phyloP scores from a whole-genome alignment of 2,329 filamentous ascomycete genomes.

The Ophiostoma quercus region DNA sequence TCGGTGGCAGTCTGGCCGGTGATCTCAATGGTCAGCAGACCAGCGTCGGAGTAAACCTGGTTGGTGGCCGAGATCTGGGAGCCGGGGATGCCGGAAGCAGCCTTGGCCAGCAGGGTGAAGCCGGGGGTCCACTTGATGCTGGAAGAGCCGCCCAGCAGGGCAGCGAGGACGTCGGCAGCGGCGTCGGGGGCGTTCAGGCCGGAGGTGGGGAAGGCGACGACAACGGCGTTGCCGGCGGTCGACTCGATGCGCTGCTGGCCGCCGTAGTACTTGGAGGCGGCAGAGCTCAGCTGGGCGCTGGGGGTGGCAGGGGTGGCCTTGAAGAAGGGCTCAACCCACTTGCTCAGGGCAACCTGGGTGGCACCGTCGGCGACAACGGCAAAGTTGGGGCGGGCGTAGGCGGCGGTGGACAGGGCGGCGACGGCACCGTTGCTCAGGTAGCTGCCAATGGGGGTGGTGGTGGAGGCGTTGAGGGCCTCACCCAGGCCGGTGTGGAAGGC shows the following conservation, averaged over 20 bases:
- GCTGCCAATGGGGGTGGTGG: conserved; percentile 65
- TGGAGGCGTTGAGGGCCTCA: conserved; percentile 65
- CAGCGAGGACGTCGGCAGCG: conserved; percentile 78
- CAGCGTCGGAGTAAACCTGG: conserved; percentile 86
- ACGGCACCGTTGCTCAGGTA: conserved; percentile 76
- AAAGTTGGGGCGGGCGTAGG: conserved; percentile 85
- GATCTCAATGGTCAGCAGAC: conserved; percentile 79
- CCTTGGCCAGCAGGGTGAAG: conserved; percentile 85
- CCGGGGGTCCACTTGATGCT: conserved; percentile 94
- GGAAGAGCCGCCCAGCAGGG: conserved; percentile 83
- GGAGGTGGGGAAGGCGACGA: conserved; percentile 89
- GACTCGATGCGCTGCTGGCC: conserved; percentile 88
- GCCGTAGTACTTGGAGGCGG: conserved; percentile 81
- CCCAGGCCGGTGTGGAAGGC: conserved; percentile 95
- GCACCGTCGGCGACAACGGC: conserved; percentile 88
- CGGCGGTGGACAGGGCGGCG: conserved; percentile 67
- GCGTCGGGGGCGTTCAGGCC: conserved; percentile 79
- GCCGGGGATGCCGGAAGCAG: conserved; percentile 58
- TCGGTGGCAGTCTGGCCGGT: conserved; percentile 62
- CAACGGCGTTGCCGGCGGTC: conserved; percentile 70
- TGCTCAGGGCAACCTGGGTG: conserved; percentile 66
- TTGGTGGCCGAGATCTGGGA: conserved; percentile 70
- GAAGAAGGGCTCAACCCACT: conserved; percentile 95
- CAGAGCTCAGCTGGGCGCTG: conserved; percentile 47
- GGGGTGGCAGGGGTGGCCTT: conserved; percentile 55